Base-by-base conservation (phyloP, 2,329 filamentous ascomycete species). In the Stachybotrys echinatus region DNA sequence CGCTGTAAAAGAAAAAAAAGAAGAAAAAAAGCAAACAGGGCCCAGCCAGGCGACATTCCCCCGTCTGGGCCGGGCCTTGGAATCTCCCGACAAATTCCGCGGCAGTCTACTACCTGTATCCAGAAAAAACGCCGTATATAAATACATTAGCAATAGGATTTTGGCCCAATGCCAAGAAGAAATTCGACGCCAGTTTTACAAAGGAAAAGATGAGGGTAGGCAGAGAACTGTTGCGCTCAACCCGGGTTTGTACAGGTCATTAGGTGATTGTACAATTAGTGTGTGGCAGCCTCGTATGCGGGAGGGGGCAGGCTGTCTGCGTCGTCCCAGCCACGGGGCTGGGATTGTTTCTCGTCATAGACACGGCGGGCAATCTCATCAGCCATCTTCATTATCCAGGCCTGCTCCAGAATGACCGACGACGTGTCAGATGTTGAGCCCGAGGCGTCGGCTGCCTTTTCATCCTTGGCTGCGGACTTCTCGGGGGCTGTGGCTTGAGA, bases 341-440 rank as follows among this genome's bases (percentile, higher is more conserved):
- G 61, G 39, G 75, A 73, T 48, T 76, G 74, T 70, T 96, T 94
- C 70, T 96, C 89, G 58, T 96, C 89, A 57, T 92, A 89, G 56
- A 95, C 90, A 50, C 89, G 87, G 47, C 85, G 77, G 34, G 91
- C 90, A 60, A 97, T 92, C 68, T 97, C 94, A 55, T 85, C 86
- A 5, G 92, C 92, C 82, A 99, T 94, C 74, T 96, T 94, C 73
- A 87, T 84, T 70, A 94, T 87, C 88, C 89, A 94, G 3, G 88
- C 89, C 66, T 90, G 86, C 64, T 91, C 87, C 22, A 89, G 73
- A 45, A 90, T 88, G 23, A 78, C 75, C 0, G 79, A 79, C 12
- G 77, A 75, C 5, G 72, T 74, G 27, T 81, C 78, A 1, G 75
- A 77, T 48, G 56, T 55, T 20, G 57, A 52, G 31, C 56, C 56